phyloP scores from a whole-genome alignment of 805 yeast species.

The Grigorovia humatica region DNA sequence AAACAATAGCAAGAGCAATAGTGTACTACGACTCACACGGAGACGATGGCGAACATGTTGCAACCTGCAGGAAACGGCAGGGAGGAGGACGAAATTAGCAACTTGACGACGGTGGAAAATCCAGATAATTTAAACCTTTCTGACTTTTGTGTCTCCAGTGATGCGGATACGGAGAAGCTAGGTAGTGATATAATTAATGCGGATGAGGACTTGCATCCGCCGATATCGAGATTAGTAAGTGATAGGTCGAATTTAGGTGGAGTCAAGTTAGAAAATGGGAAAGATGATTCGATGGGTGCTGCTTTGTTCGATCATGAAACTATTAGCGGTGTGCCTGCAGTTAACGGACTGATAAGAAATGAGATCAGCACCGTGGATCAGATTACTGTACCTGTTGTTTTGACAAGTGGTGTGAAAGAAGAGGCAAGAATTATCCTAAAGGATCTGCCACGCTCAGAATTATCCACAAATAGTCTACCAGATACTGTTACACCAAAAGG shows the following conservation, averaged over 20 bases:
- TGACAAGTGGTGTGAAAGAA: constrained; percentile 3
- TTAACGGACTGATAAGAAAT: too few species aligned
- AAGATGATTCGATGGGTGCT: too few species aligned
- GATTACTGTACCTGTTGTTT: background rate
- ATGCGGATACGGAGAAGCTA: constrained; percentile 88
- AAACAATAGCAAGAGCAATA: too few species aligned
- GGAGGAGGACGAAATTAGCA: constrained; percentile 18
- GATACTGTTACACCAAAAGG: too few species aligned
- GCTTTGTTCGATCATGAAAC: too few species aligned
- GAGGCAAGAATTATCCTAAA: background rate
- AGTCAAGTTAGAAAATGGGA: constrained; percentile 10
- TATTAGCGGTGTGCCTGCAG: too few species aligned
- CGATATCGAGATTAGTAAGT: constrained; percentile 10
- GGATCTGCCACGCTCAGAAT: too few species aligned
- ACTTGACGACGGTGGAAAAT: constrained; percentile 17
- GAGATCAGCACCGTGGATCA: constrained; percentile 1
- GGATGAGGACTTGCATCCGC: constrained; percentile 12
- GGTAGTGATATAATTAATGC: constrained; percentile 31
- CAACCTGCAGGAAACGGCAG: background rate
- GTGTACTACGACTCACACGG: background rate
- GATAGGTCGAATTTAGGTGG: constrained; percentile 3
- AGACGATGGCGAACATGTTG: background rate
- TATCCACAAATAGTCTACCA: too few species aligned
- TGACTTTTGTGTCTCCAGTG: constrained; percentile 38
- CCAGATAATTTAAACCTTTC: constrained; percentile 35